Evolutionary conservation across 2,329 filamentous ascomycete species (phyloP).

Genomic region (Penicillium aurantiogriseum): DNA sequence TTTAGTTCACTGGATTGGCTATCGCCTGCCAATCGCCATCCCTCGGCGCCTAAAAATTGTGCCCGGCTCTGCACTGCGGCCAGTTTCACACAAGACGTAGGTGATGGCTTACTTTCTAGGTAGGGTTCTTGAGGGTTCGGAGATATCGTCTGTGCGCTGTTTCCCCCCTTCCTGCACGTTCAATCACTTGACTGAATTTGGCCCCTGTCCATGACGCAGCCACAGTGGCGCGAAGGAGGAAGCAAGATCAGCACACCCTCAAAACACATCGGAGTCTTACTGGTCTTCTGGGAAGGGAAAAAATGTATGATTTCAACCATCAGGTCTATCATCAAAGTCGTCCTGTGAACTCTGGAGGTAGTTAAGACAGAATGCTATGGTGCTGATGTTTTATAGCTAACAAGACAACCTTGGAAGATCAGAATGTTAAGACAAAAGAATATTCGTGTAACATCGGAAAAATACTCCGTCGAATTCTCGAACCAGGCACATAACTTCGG

Average conservation of each 20-base stretch:
- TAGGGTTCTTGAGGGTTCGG: neutral
- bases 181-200: slow-evolving; percentile 16
- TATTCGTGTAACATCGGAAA: slow-evolving; percentile 15
- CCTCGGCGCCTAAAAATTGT: slow-evolving; percentile 21
- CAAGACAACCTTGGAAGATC: neutral
- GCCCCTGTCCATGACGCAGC: slow-evolving; percentile 18
- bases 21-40: slow-evolving; percentile 20
- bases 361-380: neutral
- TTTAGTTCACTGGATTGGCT: slow-evolving; percentile 10
- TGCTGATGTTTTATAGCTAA: neutral
- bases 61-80: slow-evolving; percentile 11
- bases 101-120: neutral
- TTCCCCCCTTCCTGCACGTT: neutral
- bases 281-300: neutral
- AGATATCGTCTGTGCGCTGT: slow-evolving; percentile 16
- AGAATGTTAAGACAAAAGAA: neutral
- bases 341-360: neutral
- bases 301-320: neutral
- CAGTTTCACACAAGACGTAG: slow-evolving; percentile 2
- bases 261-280: neutral
- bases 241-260: neutral
- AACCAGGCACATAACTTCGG: neutral
- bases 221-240: slow-evolving; percentile 8
- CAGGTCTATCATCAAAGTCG: neutral
- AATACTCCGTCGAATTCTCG: slow-evolving; percentile 10